A percentile compares a stretch with the other conserved stretches of the same genome.
phyloP scores from a whole-genome alignment of 371 early-diverging fungal species.

The Mortierella sp. region DNA sequence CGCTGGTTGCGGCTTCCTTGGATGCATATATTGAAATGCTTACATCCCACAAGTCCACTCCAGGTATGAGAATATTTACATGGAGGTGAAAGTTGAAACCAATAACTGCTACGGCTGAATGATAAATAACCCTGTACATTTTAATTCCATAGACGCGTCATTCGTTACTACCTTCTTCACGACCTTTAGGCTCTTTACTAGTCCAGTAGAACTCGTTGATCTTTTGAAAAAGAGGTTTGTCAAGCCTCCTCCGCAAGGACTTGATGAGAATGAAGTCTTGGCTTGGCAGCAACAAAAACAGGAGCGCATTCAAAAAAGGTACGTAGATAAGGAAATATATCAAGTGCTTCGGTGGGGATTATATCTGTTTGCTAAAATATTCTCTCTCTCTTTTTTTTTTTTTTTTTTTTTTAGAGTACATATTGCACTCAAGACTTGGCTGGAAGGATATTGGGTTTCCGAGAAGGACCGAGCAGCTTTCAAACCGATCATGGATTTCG shows the following conservation, averaged over 20 bases:
- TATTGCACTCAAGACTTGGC: constrained; percentile 45
- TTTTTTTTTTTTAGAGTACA: constrained; percentile 19
- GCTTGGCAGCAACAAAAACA: constrained; percentile 89
- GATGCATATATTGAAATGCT: constrained; percentile 47
- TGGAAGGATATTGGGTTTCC: constrained; percentile 49
- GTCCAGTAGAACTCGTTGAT: constrained; percentile 78
- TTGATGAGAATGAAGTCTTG: constrained; percentile 75
- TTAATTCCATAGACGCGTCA: constrained; percentile 66
- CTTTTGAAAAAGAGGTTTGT: constrained; percentile 76
- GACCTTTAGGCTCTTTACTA: constrained; percentile 86
- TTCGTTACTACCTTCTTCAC: constrained; percentile 86
- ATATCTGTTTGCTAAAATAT: background rate
- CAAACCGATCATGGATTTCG: constrained; percentile 85
- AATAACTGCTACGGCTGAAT: background rate
- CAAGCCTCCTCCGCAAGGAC: constrained; percentile 72
- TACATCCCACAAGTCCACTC: constrained; percentile 39
- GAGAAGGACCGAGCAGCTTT: constrained; percentile 67
- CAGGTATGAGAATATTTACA: constrained; percentile 23
- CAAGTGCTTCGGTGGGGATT: background rate
- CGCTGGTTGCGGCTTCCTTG: constrained; percentile 35
- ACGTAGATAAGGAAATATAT: background rate
- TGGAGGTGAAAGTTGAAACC: background rate
- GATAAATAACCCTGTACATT: background rate
- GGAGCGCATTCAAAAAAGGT: constrained; percentile 74
- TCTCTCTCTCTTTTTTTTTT: too few species aligned